Evolutionary conservation across 2,329 filamentous ascomycete species (phyloP).

Genomic region (Aspergillus sp.): DNA sequence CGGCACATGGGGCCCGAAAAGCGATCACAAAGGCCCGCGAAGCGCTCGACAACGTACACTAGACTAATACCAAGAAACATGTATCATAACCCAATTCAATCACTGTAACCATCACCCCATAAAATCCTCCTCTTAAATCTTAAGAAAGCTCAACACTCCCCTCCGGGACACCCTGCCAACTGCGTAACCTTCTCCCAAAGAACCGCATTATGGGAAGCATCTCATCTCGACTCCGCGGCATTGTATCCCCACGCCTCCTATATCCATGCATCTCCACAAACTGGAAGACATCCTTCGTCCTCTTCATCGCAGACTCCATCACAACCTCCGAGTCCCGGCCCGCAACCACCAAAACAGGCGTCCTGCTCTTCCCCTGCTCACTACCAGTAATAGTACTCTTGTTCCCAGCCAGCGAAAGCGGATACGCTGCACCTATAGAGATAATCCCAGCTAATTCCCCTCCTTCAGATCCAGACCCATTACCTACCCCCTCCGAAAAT

Average conservation of each 20-base stretch:
- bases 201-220: slow-evolving; percentile 89
- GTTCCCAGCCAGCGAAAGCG: slow-evolving; percentile 35
- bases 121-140: neutral
- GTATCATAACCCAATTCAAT: slow-evolving; percentile 8
- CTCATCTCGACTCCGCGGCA: slow-evolving; percentile 82
- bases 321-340: slow-evolving; percentile 50
- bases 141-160: slow-evolving; percentile 44
- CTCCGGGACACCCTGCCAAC: slow-evolving; percentile 46
- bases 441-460: slow-evolving; percentile 36
- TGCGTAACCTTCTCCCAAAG: slow-evolving; percentile 46
- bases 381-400: slow-evolving; percentile 10
- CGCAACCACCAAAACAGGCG: slow-evolving; percentile 44
- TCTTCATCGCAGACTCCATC: slow-evolving; percentile 62
- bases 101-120: neutral
- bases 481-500: neutral
- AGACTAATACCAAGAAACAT: slow-evolving; percentile 1
- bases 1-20: slow-evolving; percentile 44
- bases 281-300: slow-evolving; percentile 65
- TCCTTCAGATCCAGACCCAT: neutral
- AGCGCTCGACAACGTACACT: slow-evolving; percentile 39
- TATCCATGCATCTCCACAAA: slow-evolving; percentile 69
- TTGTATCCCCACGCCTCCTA: slow-evolving; percentile 69
- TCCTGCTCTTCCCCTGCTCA: slow-evolving; percentile 33
- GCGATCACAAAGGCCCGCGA: slow-evolving; percentile 48
- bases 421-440: slow-evolving; percentile 44